Evolutionary conservation across 139 green algal genomes (phyloP), one percentile per base, ranked within the genome.

Genomic region (Tetradesmus obliquus): DNA sequence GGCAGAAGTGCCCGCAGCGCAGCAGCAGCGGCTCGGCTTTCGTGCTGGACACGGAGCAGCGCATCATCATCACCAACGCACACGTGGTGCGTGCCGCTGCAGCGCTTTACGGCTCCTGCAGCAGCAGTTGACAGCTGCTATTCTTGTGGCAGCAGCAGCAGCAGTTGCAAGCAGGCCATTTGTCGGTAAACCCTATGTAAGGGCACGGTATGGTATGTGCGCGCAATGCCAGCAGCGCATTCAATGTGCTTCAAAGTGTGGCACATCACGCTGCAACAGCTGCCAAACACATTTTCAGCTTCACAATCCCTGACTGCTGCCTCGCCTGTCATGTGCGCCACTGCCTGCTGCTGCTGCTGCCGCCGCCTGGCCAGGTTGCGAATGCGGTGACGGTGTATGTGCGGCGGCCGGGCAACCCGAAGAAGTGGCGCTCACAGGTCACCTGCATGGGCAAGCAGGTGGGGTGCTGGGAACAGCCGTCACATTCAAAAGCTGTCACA

Each of bases 361-460:
- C 10, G 55, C 22, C 71, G 55, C 22, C 51, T n/a, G 58, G 66
- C 84, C 94, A 98, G 95, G 92, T 98, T 9, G 93, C 94, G 58
- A 97, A 97, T 72, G 94, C 94, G 6, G 97, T 95, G 0, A 95
- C 95, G 0, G 90, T 96, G 15, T 97, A 98, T 90, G 96, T 98
- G n/a, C 88, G 96, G 76, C 91, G 96, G 55, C 97, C 96, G 5
- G 97, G 97, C 20, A 94, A 96, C 71, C 94, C 96, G 17, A 97
- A 96, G 82, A 98, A 98, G 91, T 98, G 96, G 93, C 96, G 94
- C n/a, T 96, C 96, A 0, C 91, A 93, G 55, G 76, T 98, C 2
- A 81, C 97, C 12, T 97, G 95, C 87, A 94, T 97, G 84, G 95
- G 94, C 51, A 96, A 96, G 91, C 90, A 96, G 83, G 19, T 84